These are phyloP conservation scores for Pseudopithomyces maydicus DNA, from an alignment of 2,329 filamentous ascomycete genomes.

Conservation along the genomic window DNA sequence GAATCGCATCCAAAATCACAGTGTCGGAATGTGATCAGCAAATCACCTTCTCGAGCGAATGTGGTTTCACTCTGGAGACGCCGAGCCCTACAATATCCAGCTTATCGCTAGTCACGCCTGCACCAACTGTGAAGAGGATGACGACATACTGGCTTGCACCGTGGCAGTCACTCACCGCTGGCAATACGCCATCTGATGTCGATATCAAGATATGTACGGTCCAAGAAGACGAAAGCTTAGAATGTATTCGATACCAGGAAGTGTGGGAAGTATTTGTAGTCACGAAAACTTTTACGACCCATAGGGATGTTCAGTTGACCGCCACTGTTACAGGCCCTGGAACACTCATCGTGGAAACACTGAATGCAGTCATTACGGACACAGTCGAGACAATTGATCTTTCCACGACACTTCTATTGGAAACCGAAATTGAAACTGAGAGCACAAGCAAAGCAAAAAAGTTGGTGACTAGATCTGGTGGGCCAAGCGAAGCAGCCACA, in stretches of 20 bases:
- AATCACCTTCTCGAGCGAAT: slow-evolving; percentile 53
- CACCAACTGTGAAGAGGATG: slow-evolving; percentile 44
- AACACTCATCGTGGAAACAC: slow-evolving; percentile 45
- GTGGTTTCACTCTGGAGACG: slow-evolving; percentile 48
- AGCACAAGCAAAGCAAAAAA: slow-evolving; percentile 31
- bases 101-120: slow-evolving; percentile 40
- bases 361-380: slow-evolving; percentile 45
- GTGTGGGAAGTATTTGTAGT: slow-evolving; percentile 49
- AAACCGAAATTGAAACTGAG: slow-evolving; percentile 44
- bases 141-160: slow-evolving; percentile 53
- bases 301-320: slow-evolving; percentile 44
- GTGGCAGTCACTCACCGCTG: slow-evolving; percentile 50
- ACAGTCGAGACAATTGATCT: slow-evolving; percentile 46
- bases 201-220: slow-evolving; percentile 49
- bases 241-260: slow-evolving; percentile 49
- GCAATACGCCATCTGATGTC: slow-evolving; percentile 45
- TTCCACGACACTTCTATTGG: slow-evolving; percentile 44
- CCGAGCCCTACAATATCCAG: slow-evolving; percentile 32
- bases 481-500: not conserved
- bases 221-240: slow-evolving; percentile 39
- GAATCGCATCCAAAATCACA: slow-evolving; percentile 47
- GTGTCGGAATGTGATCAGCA: slow-evolving; percentile 51
- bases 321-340: slow-evolving; percentile 44
- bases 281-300: slow-evolving; percentile 44
- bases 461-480: slow-evolving; percentile 13